Base-by-base conservation (phyloP, 1,139 yeast genomes). In the Zhuliangozyma parablackwelliae region DNA sequence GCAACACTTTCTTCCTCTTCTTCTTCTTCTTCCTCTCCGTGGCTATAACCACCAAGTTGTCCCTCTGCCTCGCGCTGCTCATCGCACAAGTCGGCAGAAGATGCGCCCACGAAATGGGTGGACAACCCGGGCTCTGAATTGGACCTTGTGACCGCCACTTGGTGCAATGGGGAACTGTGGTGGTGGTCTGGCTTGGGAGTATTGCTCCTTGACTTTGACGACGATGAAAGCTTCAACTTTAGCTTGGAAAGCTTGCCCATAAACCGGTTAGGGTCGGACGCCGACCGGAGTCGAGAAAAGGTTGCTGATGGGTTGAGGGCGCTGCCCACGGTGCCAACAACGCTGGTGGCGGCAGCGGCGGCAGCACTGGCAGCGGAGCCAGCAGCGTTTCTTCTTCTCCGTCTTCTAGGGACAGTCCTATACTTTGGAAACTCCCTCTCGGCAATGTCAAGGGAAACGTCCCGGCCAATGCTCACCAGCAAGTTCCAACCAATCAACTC, bases 341-440 rank as follows among this genome's bases (percentile, higher is more conserved):
- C 12, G 37, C 9, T n/a, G 6, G 2, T 10, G 7, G 28, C 30
- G 32, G 26, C 12, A 25, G 20, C 16, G 7, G 16, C 25, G 21
- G 26, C 16, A 11, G 13, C n/a, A n/a, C 12, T 40, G 21, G 39
- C 24, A 6, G 39, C 34, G 26, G 44, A 41, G 30, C 49, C 28
- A 23, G 23, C 21, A 11, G 26, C 30, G 7, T 26, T 44, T 38
- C 53, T 48, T 42, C 59, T 50, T 38, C 76, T 51, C 53, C 89
- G 66, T 48, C 90, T 66, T 48, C 90, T 63, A 4, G 94, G 94
- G 8, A 84, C 88, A 0, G 87, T 80, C 51, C 89, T 66, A 54
- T 82, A 83, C 24, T 67, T 66, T 3, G 94, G 92, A 54, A 78
- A 54, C 34, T 76, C 80, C 34, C 94, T 63, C 21, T 72, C 64